phyloP scores from a whole-genome alignment of 805 yeast genomes.

The Saturnispora serradocipensis region DNA sequence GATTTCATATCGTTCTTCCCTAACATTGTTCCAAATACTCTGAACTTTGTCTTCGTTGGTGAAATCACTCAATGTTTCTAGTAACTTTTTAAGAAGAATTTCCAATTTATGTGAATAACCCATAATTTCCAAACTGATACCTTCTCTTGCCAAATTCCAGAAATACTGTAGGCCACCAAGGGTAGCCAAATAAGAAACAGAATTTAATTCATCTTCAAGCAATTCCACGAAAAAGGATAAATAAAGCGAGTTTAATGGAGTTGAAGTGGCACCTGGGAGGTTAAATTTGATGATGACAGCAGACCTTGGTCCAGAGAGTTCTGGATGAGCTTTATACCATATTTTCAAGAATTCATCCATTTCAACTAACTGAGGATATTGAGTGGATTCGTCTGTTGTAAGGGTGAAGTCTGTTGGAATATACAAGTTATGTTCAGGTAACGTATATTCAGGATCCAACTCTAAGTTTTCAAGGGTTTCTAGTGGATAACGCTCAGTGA shows the following conservation, averaged over 20 bases:
- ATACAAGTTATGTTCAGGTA: slow-evolving; percentile 72
- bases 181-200: slow-evolving; percentile 73
- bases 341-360: slow-evolving; percentile 43
- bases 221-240: slow-evolving; percentile 60
- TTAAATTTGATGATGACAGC: slow-evolving; percentile 55
- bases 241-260: slow-evolving; percentile 49
- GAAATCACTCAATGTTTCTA: slow-evolving; percentile 44
- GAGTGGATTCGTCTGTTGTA: slow-evolving; percentile 37
- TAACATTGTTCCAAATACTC: slow-evolving; percentile 26
- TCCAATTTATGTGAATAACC: slow-evolving; percentile 83
- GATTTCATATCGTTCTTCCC: slow-evolving; percentile 52
- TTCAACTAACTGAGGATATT: slow-evolving; percentile 53
- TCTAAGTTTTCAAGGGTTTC: slow-evolving; percentile 27
- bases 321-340: slow-evolving; percentile 89
- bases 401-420: slow-evolving; percentile 66
- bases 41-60: slow-evolving; percentile 16
- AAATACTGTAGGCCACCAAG: slow-evolving; percentile 65
- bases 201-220: slow-evolving; percentile 66
- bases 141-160: slow-evolving; percentile 55
- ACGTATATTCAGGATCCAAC: slow-evolving; percentile 29
- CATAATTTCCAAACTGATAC: slow-evolving; percentile 53
- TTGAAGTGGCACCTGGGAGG: slow-evolving; percentile 50
- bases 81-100: slow-evolving; percentile 50
- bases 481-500: slow-evolving; percentile 31
- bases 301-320: slow-evolving; percentile 83